phyloP scores from a whole-genome alignment of 2,329 filamentous ascomycete genomes.

The Fonsecaea nubica region DNA sequence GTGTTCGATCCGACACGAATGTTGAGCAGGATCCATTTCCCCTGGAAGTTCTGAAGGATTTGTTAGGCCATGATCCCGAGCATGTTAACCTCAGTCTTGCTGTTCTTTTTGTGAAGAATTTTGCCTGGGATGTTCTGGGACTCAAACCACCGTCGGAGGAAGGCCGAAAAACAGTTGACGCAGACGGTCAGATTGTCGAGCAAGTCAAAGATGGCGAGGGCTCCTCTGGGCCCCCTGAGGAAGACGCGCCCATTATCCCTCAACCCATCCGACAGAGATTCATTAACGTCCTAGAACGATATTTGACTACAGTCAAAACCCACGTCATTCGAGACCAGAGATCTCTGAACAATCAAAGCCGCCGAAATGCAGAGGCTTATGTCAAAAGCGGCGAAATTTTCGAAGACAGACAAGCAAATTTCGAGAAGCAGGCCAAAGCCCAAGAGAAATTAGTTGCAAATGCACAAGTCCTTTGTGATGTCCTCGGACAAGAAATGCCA shows the following conservation, averaged over 20 bases:
- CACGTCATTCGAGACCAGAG: conserved; percentile 93
- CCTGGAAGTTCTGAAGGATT: conserved; percentile 94
- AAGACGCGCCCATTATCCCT: conserved; percentile 76
- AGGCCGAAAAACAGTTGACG: conserved; percentile 81
- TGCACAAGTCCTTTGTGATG: conserved; percentile 88
- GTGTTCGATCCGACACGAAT: conserved; percentile 63
- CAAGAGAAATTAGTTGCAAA: conserved; percentile 91
- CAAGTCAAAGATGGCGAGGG: conserved; percentile 59
- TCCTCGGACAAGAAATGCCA: conserved; percentile 89
- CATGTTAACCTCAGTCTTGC: conserved; percentile 89
- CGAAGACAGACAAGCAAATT: conserved; percentile 93
- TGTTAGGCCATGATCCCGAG: conserved; percentile 90
- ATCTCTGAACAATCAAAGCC: conserved; percentile 81
- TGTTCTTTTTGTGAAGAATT: conserved; percentile 94
- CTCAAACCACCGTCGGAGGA: conserved; percentile 74
- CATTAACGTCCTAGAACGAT: conserved; percentile 80
- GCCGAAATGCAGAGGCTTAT: conserved; percentile 96
- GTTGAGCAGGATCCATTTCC: conserved; percentile 88
- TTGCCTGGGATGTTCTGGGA: conserved; percentile 93
- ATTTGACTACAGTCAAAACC: conserved; percentile 89
- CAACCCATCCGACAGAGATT: conserved; percentile 84
- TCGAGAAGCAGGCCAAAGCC: conserved; percentile 89
- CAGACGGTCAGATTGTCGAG: conserved; percentile 72
- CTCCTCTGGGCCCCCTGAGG: conserved; percentile 42
- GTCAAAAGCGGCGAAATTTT: conserved; percentile 99